A percentile compares a stretch with the other conserved stretches of the same genome.
phyloP scores from a whole-genome alignment of 148 eudicot species.

The Bassia scoparia region DNA sequence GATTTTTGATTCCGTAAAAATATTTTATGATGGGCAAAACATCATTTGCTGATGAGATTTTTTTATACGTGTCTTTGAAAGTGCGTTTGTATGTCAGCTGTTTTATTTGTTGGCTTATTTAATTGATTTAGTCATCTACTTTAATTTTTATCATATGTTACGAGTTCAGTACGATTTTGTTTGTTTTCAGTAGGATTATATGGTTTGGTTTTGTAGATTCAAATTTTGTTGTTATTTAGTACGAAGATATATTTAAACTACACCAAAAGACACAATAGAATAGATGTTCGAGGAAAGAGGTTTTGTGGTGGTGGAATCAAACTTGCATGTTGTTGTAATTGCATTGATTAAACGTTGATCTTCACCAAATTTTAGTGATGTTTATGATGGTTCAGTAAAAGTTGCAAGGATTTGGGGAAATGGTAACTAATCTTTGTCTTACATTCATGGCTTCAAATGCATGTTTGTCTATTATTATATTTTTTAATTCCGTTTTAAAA shows the following conservation, averaged over 20 bases:
- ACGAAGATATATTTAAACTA: not conserved
- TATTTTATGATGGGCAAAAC: constrained; percentile 15
- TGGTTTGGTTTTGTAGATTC: not conserved
- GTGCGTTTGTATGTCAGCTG: constrained; percentile 2
- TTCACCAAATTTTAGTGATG: no score
- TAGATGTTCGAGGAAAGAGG: not conserved
- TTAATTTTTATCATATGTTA: not conserved
- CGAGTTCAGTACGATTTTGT: constrained; percentile 9
- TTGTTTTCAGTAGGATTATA: not conserved
- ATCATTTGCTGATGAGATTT: not conserved
- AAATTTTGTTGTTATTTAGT: no score
- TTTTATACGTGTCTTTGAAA: not conserved
- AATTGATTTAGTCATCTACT: not conserved
- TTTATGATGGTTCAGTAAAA: no score
- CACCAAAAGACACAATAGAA: not conserved
- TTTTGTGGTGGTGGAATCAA: not conserved
- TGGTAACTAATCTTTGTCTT: no score
- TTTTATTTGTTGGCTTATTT: no score
- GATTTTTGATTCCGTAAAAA: not conserved
- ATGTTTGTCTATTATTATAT: no score
- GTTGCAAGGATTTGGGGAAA: no score
- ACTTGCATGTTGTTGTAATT: not conserved
- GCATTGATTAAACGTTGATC: no score
- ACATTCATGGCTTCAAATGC: no score
- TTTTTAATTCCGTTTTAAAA: no score